These are phyloP conservation scores for Magnolia sinica DNA, from an alignment of 164 flowering plant genomes.

Conservation along the genomic window DNA sequence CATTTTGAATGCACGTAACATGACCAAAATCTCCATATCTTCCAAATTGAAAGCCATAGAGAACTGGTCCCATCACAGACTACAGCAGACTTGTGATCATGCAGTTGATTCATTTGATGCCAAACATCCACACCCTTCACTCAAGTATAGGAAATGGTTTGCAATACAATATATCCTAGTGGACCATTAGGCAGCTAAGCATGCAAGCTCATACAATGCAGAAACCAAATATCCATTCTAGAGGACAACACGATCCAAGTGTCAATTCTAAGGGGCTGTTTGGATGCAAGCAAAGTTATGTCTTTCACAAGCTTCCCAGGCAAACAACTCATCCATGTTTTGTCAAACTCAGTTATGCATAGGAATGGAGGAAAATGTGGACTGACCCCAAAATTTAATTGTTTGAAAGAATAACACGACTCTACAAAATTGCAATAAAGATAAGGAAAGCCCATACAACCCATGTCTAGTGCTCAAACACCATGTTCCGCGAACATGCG, in stretches of 20 bases:
- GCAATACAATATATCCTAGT: neutral
- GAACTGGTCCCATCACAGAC: neutral
- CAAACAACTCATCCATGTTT: no score
- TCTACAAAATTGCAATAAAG: no score
- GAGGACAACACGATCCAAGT: neutral
- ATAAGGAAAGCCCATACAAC: no score
- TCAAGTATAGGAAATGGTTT: neutral
- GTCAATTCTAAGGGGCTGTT: neutral
- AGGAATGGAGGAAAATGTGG: no score
- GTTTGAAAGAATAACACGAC: no score
- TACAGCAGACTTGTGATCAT: neutral
- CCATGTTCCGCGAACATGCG: no score
- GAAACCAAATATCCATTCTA: neutral
- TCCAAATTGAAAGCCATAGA: neutral
- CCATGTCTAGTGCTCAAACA: no score
- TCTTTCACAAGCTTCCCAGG: no score
- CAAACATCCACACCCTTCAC: neutral
- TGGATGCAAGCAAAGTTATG: no score
- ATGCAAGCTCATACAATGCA: neutral
- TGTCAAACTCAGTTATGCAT: no score
- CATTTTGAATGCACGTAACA: neutral
- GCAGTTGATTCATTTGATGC: neutral
- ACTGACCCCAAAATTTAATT: no score
- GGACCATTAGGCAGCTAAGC: neutral
- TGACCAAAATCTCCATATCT: neutral